Percentiles rank a stretch among this genome's conserved stretches.
phyloP scores from a whole-genome alignment of 208 protist species.

The Crithidia brevicula region DNA sequence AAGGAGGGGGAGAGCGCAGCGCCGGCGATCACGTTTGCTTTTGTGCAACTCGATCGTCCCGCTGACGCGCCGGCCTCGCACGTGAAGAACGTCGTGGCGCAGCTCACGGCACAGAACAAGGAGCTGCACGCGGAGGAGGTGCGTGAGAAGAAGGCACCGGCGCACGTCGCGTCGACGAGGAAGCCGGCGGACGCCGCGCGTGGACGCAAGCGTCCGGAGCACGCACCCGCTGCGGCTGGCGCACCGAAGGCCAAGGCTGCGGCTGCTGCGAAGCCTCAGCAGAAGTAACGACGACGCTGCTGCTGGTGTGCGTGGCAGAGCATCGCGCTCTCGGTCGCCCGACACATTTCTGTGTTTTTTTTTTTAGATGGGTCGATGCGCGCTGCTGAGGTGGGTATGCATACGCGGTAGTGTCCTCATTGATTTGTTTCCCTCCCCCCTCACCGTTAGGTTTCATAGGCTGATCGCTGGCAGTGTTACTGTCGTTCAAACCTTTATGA shows the following conservation, averaged over 20 bases:
- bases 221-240: neutral
- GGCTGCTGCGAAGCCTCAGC: neutral
- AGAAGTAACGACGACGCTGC: neutral
- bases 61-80: slow-evolving; percentile 47
- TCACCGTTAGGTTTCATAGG: too few species aligned
- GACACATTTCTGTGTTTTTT: too few species aligned
- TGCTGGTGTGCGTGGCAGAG: too few species aligned
- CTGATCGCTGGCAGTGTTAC: too few species aligned
- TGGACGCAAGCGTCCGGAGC: neutral
- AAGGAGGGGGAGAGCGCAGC: slow-evolving; percentile 39
- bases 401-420: too few species aligned
- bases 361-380: too few species aligned
- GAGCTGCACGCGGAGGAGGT: slow-evolving; percentile 68
- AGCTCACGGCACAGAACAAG: slow-evolving; percentile 32
- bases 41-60: slow-evolving; percentile 74
- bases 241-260: neutral
- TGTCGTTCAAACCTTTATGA: too few species aligned
- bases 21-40: slow-evolving; percentile 66
- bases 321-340: too few species aligned
- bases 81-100: slow-evolving; percentile 44
- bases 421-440: too few species aligned
- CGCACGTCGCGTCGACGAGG: neutral
- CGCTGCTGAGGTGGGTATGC: too few species aligned
- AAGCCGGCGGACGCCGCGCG: neutral
- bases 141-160: slow-evolving; percentile 39